A percentile compares a stretch with the other conserved stretches of the same genome.
Conservation (phyloP, 805 yeast genomes). For the Schizosaccharomyces japonicus region DNA sequence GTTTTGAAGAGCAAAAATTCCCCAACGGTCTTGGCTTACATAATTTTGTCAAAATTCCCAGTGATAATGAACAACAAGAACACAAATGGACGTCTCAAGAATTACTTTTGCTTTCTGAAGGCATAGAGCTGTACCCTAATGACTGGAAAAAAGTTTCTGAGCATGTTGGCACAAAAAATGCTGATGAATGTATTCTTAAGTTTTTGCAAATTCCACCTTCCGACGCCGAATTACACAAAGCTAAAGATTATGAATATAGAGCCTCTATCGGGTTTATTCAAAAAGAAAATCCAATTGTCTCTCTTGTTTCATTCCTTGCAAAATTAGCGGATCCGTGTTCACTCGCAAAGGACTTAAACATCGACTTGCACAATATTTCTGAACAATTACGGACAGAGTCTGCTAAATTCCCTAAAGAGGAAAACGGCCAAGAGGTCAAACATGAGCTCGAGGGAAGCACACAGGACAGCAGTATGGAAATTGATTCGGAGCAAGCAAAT, state of each 20-base stretch:
- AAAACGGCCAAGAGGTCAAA: not conserved
- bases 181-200: conserved; percentile 67
- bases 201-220: conserved; percentile 88
- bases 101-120: conserved; percentile 60
- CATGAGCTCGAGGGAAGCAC: no score
- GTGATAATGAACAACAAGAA: conserved; percentile 10
- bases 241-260: no score
- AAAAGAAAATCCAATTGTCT: conserved; percentile 77
- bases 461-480: no score
- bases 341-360: no score
- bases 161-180: conserved; percentile 61
- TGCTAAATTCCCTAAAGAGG: not conserved
- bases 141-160: conserved; percentile 79
- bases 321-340: conserved; percentile 33
- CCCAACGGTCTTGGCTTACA: no score
- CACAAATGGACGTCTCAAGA: conserved; percentile 74
- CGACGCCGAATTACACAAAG: conserved; percentile 22
- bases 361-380: no score
- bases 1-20: conserved; percentile 79
- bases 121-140: conserved; percentile 72
- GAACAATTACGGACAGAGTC: not conserved
- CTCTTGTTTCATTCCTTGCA: conserved; percentile 73
- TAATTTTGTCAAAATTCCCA: conserved; percentile 49
- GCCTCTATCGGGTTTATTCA: conserved; percentile 15
- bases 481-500: not conserved